Evolutionary conservation across 1,139 yeast genomes (phyloP).

Genomic region (Cylindricascospora bacillispora): DNA sequence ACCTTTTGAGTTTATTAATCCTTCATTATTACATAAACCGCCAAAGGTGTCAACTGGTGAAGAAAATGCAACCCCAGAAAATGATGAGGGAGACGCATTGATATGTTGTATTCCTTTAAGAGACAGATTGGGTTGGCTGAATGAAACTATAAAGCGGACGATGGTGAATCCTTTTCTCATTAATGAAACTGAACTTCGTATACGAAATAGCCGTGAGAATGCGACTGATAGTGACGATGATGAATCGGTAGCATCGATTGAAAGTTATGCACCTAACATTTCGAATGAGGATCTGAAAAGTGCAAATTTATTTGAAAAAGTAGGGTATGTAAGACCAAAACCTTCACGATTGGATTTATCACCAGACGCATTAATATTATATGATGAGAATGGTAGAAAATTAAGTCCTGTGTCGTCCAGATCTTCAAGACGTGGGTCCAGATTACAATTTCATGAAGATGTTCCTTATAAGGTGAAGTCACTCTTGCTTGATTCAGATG

Average conservation of each 20-base stretch:
- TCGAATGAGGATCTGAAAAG: constrained; percentile 15
- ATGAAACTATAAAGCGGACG: constrained; percentile 12
- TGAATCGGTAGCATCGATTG: constrained; percentile 14
- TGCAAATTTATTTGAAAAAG: constrained; percentile 16
- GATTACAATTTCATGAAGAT: constrained; percentile 17
- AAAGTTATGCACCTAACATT: constrained; percentile 18
- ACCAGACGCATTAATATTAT: constrained; percentile 5
- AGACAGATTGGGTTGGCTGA: constrained; percentile 9
- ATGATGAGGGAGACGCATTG: background rate
- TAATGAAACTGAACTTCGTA: constrained; percentile 2
- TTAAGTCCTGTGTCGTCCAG: constrained; percentile 15
- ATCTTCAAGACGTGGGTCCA: constrained; percentile 21
- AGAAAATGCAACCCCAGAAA: constrained; percentile 2
- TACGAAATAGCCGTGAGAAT: constrained; percentile 5
- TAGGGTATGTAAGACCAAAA: constrained; percentile 22
- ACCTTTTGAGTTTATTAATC: constrained; percentile 26
- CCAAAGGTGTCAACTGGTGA: too few species aligned
- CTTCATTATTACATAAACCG: constrained; percentile 13
- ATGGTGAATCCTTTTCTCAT: constrained; percentile 15
- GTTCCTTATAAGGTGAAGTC: constrained; percentile 28
- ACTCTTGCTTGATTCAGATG: constrained; percentile 17
- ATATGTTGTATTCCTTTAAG: constrained; percentile 2
- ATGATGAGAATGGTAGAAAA: constrained; percentile 10
- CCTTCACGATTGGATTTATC: constrained; percentile 14
- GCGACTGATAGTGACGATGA: constrained; percentile 8